phyloP scores from a whole-genome alignment of 192 early-diverging fungal species.

The Coemansia sp. region DNA sequence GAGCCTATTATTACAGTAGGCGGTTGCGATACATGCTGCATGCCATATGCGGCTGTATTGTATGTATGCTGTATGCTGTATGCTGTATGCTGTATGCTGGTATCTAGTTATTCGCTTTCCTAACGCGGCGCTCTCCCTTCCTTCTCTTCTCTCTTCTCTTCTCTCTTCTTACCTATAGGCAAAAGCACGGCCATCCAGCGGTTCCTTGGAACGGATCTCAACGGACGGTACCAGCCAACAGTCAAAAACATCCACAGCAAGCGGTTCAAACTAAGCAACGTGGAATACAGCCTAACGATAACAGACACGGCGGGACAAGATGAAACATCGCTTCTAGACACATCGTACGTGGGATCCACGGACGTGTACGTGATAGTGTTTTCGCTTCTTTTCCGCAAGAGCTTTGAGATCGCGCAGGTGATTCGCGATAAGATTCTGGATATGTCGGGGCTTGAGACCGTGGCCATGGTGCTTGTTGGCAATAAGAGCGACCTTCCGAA shows the following conservation, averaged over 20 bases:
- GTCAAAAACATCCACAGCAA: constrained; percentile 92
- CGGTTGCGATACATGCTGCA: too few species aligned
- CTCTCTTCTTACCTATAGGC: constrained; percentile 39
- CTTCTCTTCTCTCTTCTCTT: background rate
- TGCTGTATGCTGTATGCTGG: too few species aligned
- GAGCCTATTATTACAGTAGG: too few species aligned
- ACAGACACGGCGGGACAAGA: constrained; percentile 98
- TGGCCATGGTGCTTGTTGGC: constrained; percentile 88
- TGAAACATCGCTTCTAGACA: constrained; percentile 91
- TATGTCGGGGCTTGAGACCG: constrained; percentile 85
- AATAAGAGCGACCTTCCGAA: constrained; percentile 88
- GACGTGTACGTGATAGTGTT: constrained; percentile 96
- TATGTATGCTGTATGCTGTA: too few species aligned
- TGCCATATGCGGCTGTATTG: too few species aligned
- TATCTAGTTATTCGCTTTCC: too few species aligned
- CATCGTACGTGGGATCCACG: constrained; percentile 84
- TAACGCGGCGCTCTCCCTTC: background rate
- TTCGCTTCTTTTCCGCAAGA: constrained; percentile 80
- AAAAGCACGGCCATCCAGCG: constrained; percentile 92
- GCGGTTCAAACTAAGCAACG: constrained; percentile 74
- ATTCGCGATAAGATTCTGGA: constrained; percentile 94
- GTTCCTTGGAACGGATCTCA: constrained; percentile 90
- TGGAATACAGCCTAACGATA: constrained; percentile 87
- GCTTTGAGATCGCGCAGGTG: constrained; percentile 87
- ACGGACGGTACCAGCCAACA: constrained; percentile 92